A percentile compares a stretch with the other conserved stretches of the same genome.
phyloP scores from a whole-genome alignment of 164 flowering plant species.

The Vitis rupestris region DNA sequence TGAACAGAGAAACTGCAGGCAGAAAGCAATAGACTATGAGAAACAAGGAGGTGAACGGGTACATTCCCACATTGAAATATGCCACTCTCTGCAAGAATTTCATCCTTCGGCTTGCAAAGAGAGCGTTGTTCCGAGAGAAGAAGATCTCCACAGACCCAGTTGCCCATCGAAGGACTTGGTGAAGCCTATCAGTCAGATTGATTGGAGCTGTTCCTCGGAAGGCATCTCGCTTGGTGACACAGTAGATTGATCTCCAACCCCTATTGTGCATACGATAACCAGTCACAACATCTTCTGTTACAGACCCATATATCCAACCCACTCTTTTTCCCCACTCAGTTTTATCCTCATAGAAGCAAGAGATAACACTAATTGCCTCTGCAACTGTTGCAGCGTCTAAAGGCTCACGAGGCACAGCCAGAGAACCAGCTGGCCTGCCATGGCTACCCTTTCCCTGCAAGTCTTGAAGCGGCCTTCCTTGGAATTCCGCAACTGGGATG shows the following conservation, averaged over 20 bases:
- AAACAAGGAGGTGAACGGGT: constrained; percentile 89
- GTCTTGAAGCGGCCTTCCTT: constrained; percentile 79
- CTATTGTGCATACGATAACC: constrained; percentile 96
- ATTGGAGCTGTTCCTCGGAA: constrained; percentile 99
- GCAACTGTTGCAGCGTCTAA: constrained; percentile 85
- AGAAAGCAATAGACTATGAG: constrained; percentile 77
- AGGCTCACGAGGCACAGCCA: constrained; percentile 85
- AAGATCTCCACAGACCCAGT: constrained; percentile 97
- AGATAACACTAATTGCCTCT: constrained; percentile 79
- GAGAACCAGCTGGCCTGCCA: constrained; percentile 81
- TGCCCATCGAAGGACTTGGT: constrained; percentile 97
- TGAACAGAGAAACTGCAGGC: constrained; percentile 83
- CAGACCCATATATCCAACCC: constrained; percentile 97
- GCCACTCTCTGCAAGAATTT: constrained; percentile 84
- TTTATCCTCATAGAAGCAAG: constrained; percentile 86
- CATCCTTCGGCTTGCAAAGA: constrained; percentile 69
- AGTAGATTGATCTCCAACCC: constrained; percentile 94
- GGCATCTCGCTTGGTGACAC: constrained; percentile 88
- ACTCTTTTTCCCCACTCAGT: constrained; percentile 93
- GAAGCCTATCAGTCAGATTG: constrained; percentile 84
- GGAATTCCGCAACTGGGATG: constrained; percentile 84
- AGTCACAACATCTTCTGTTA: constrained; percentile 95
- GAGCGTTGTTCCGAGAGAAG: constrained; percentile 86
- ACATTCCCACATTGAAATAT: constrained; percentile 80
- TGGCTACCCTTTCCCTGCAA: constrained; percentile 47